A percentile compares a stretch with the other conserved stretches of the same genome.
Evolutionary conservation across 225 moss, liverwort and hornwort species (phyloP).

Genomic region (Takakia lepidozioides): DNA sequence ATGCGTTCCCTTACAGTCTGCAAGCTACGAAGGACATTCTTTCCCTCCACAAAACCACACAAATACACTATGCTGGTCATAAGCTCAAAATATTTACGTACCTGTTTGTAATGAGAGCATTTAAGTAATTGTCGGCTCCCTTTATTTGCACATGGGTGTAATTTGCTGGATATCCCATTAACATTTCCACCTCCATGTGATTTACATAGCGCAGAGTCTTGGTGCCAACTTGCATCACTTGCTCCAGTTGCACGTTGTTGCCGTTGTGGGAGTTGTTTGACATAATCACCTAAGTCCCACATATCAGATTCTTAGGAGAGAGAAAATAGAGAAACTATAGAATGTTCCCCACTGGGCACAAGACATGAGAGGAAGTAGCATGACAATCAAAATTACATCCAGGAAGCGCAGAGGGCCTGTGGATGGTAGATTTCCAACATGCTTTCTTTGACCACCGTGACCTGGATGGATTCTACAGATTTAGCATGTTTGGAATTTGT

Average conservation of each 20-base stretch:
- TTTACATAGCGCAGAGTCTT: slow-evolving; percentile 64
- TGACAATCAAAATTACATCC: too few species aligned
- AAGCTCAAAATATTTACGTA: neutral
- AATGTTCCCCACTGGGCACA: too few species aligned
- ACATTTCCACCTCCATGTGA: slow-evolving; percentile 59
- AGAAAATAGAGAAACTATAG: too few species aligned
- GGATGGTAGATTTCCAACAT: neutral
- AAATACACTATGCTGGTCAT: too few species aligned
- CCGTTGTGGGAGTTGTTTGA: slow-evolving; percentile 56
- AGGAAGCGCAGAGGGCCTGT: neutral
- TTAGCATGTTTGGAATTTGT: too few species aligned
- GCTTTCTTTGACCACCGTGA: too few species aligned
- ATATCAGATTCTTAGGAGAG: too few species aligned
- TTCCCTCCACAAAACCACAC: too few species aligned
- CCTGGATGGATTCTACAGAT: too few species aligned
- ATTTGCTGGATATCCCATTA: slow-evolving; percentile 80
- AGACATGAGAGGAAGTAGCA: too few species aligned
- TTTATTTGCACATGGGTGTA: slow-evolving; percentile 33
- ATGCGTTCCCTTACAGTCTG: too few species aligned
- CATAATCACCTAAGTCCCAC: slow-evolving; percentile 54
- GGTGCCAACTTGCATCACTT: slow-evolving; percentile 59
- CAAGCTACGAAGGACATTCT: too few species aligned
- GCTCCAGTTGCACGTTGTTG: slow-evolving; percentile 44
- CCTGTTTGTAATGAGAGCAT: neutral
- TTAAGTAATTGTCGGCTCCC: neutral